A percentile compares a stretch with the other conserved stretches of the same genome.
phyloP scores from a whole-genome alignment of 2,329 filamentous ascomycete genomes.

The Aspergillus sp. region DNA sequence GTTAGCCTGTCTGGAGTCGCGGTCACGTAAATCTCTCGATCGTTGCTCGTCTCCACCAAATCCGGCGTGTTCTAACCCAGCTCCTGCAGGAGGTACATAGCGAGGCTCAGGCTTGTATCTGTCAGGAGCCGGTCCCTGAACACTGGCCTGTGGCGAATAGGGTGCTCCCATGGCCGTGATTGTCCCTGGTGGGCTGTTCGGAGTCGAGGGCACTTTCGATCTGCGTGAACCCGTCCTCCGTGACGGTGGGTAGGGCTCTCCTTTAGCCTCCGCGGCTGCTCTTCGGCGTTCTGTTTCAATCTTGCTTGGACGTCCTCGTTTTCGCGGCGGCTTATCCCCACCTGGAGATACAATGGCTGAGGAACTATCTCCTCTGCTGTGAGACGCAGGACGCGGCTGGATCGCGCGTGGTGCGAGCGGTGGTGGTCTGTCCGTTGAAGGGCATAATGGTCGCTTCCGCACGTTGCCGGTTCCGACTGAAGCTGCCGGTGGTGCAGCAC shows the following conservation, averaged over 20 bases:
- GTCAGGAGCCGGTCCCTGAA: conserved; percentile 6
- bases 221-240: conserved; percentile 19
- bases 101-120: conserved; percentile 12
- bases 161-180: conserved; percentile 13
- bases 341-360: conserved; percentile 26
- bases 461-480: conserved; percentile 18
- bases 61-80: not conserved
- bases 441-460: conserved; percentile 25
- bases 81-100: conserved; percentile 10
- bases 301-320: conserved; percentile 39
- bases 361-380: conserved; percentile 27
- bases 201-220: conserved; percentile 21
- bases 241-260: conserved; percentile 32
- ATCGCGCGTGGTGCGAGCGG: conserved; percentile 28
- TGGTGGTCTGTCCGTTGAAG: conserved; percentile 21
- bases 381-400: conserved; percentile 32
- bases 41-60: conserved; percentile 4
- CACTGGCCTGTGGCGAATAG: conserved; percentile 12
- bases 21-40: conserved; percentile 13
- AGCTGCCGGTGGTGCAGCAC: conserved; percentile 11
- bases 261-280: conserved; percentile 30
- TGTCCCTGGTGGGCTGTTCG: conserved; percentile 21
- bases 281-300: conserved; percentile 33
- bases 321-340: conserved; percentile 31
- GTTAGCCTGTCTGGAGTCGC: conserved; percentile 12